A percentile compares a stretch with the other conserved stretches of the same genome.
phyloP scores from a whole-genome alignment of 176 grass and related monocot genomes.

The barley (Hordeum vulgare) region MorexV3_pseudomolecules_assembly NC_058524.1:6872620-6873119 shows the following conservation, averaged over 20 bases:
- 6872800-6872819: not conserved
- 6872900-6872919: conserved; percentile 73
- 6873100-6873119: not conserved
- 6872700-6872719: not conserved
- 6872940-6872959: not conserved
- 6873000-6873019: not conserved
- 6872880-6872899: conserved; percentile 88
- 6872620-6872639: not conserved
- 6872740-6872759: not conserved
- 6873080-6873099: not conserved
- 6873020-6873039: not conserved
- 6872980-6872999: not conserved
- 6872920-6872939: conserved; percentile 12
- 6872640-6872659: not conserved
- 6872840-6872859: conserved; percentile 43
- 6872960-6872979: not conserved
- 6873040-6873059: not conserved
- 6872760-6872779: not conserved
- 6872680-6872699: not conserved
- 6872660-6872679: not conserved
- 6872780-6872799: not conserved
- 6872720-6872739: not conserved
- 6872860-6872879: conserved; percentile 67
- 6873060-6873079: not conserved
- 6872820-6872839: conserved; percentile 28